Conservation (phyloP, 805 yeast genomes). For the Priceomyces melissophilus region DNA sequence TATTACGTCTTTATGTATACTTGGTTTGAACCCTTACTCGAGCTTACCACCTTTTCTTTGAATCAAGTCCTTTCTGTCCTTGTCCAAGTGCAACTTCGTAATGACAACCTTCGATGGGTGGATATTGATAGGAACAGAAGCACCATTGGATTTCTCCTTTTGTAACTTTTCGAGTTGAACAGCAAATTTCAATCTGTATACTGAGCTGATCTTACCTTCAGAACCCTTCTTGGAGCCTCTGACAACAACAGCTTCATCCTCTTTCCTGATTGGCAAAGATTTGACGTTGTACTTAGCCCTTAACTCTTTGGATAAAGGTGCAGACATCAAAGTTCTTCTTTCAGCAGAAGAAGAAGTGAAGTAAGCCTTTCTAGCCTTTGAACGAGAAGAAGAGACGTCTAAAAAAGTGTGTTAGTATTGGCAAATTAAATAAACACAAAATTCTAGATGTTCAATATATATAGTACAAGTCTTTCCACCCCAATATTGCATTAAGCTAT, state of each 20-base stretch:
- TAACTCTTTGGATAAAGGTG: constrained; percentile 98
- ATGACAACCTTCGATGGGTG: constrained; percentile 99
- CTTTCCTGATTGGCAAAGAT: constrained; percentile 96
- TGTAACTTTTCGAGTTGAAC: constrained; percentile 96
- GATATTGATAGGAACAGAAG: constrained; percentile 93
- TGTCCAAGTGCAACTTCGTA: constrained; percentile 97
- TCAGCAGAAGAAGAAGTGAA: constrained; percentile 95
- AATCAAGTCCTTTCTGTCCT: constrained; percentile 97
- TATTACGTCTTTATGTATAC: constrained; percentile 8
- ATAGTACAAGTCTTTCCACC: too few relatives aligned
- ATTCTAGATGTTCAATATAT: too few relatives aligned
- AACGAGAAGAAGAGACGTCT: constrained; percentile 99
- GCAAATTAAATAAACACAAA: too few relatives aligned
- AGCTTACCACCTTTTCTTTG: constrained; percentile 97
- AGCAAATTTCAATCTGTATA: constrained; percentile 97
- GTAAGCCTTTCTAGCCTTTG: constrained; percentile 99
- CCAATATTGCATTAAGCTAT: too few relatives aligned
- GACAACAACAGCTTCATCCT: constrained; percentile 91
- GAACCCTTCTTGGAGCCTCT: constrained; percentile 99
- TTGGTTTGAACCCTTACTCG: constrained; percentile 54
- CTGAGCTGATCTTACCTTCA: constrained; percentile 96
- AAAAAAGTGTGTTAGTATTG: constrained; percentile 30
- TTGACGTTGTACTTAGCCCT: constrained; percentile 95
- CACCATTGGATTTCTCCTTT: constrained; percentile 97
- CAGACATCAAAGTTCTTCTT: constrained; percentile 93